These are phyloP conservation scores for Malassezia sp. DNA, from an alignment of 1,284 basidiomycete genomes.

Conservation along the genomic window DNA sequence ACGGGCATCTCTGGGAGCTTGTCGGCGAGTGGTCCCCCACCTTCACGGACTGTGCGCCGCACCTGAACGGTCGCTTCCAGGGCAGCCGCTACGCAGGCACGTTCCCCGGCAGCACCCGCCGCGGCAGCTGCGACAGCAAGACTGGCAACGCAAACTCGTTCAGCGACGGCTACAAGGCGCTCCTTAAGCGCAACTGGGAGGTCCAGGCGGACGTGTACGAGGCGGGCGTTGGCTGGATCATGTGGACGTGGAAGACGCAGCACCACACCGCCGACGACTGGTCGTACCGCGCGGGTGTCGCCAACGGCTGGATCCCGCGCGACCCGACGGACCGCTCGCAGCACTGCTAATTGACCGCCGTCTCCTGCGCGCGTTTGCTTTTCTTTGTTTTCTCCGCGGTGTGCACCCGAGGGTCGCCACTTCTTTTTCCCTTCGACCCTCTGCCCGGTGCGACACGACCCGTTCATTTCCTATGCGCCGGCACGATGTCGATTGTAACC, in stretches of 20 bases:
- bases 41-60: slow-evolving; percentile 71
- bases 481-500: no score
- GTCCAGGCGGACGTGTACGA: slow-evolving; percentile 54
- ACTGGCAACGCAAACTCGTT: slow-evolving; percentile 64
- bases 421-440: no score
- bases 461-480: no score
- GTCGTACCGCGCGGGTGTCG: slow-evolving; percentile 41
- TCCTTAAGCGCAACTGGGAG: slow-evolving; percentile 71
- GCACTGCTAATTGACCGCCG: no score
- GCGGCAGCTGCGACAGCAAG: slow-evolving; percentile 63
- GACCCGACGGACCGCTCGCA: slow-evolving; percentile 20
- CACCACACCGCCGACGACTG: slow-evolving; percentile 35
- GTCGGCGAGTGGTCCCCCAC: slow-evolving; percentile 51
- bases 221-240: slow-evolving; percentile 60
- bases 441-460: no score
- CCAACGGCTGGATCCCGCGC: slow-evolving; percentile 36
- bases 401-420: no score
- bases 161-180: slow-evolving; percentile 66
- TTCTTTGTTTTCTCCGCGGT: no score
- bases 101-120: slow-evolving; percentile 46
- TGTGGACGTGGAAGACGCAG: slow-evolving; percentile 69
- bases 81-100: slow-evolving; percentile 73
- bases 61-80: slow-evolving; percentile 55
- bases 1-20: slow-evolving; percentile 30
- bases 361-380: no score